Base-by-base conservation (phyloP, 352 stramenopile species). In the Elongisporangium prolatum region DNA sequence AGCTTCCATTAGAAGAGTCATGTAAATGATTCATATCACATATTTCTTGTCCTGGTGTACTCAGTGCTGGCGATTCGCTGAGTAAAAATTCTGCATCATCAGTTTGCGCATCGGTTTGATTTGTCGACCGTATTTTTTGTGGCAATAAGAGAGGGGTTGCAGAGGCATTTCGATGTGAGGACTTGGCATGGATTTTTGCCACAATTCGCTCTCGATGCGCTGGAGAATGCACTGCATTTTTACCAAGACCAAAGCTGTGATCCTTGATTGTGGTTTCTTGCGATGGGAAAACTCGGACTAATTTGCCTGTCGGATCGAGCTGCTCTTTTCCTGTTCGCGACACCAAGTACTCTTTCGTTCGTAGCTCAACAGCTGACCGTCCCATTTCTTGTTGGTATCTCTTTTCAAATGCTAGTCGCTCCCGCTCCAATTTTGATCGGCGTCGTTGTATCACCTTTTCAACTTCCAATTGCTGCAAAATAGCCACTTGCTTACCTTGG, bases 321-420 rank as follows among this genome's bases (percentile, higher is more conserved):
- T 77, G 69, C 57, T 89, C 78, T 34, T 76, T 77, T 0, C 77
- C 80, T 0, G 78, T 88, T 0, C 75, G 70, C 0, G 76, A 69
- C 21, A 88, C 21, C 20, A 92, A 51, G 59, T 88, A 92, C 17
- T 69, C 56, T 25, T 68, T 72, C 6, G 76, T 88, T 2, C 80
- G 72, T 54, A 69, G 73, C 20, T 92, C 83, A 5, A 68, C 61
- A 0, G 77, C 80, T 4, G 68, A 63, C 4, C 67, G 63, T 1
- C 80, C 80, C 78, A 92, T 87, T 68, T 90, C 80, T 3, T 73
- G 67, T 44, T 92, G 83, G 48, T 92, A 92, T 28, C 87, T 88
- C 22, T 68, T 68, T 56, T 88, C 77, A 16, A 79, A 89, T 21
- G 61, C 71, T 0, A 67, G 63, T n/a, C 82, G 63, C 37, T 77